phyloP scores from a whole-genome alignment of 1,284 basidiomycete species.

The Jaminaea rosea region DNA sequence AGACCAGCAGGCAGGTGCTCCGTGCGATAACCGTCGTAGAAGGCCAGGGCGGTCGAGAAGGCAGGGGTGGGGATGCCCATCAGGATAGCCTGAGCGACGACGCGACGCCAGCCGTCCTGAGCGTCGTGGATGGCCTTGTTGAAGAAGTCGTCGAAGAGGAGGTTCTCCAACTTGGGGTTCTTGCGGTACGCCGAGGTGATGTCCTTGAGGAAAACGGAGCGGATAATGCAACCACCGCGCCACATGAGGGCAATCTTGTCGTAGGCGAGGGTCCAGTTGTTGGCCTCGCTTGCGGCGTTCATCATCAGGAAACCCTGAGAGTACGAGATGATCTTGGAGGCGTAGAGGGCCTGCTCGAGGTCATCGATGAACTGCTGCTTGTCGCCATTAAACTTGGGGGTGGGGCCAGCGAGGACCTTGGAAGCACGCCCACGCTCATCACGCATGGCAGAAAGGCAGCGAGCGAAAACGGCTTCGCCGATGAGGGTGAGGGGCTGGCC shows the following conservation, averaged over 20 bases:
- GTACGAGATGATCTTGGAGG: constrained; percentile 79
- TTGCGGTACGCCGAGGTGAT: constrained; percentile 77
- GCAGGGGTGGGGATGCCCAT: constrained; percentile 97
- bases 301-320: constrained; percentile 99
- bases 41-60: constrained; percentile 90
- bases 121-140: constrained; percentile 85
- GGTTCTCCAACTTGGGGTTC: constrained; percentile 75
- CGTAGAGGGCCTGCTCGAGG: constrained; percentile 97
- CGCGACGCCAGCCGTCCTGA: constrained; percentile 95
- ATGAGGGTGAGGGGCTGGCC: constrained; percentile 87
- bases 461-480: constrained; percentile 97
- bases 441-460: constrained; percentile 95
- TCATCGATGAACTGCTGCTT: constrained; percentile 98
- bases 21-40: constrained; percentile 90
- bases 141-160: constrained; percentile 97
- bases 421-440: constrained; percentile 89
- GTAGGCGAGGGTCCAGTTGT: constrained; percentile 60
- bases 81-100: constrained; percentile 88
- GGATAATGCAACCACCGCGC: constrained; percentile 99
- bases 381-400: constrained; percentile 93
- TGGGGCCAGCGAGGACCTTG: constrained; percentile 79
- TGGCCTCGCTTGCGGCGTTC: constrained; percentile 94
- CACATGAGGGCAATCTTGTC: constrained; percentile 98
- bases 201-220: constrained; percentile 48
- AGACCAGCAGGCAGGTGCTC: constrained; percentile 85